Base-by-base conservation (phyloP, 305 asterid genomes). In the Plantago coronopus region DNA sequence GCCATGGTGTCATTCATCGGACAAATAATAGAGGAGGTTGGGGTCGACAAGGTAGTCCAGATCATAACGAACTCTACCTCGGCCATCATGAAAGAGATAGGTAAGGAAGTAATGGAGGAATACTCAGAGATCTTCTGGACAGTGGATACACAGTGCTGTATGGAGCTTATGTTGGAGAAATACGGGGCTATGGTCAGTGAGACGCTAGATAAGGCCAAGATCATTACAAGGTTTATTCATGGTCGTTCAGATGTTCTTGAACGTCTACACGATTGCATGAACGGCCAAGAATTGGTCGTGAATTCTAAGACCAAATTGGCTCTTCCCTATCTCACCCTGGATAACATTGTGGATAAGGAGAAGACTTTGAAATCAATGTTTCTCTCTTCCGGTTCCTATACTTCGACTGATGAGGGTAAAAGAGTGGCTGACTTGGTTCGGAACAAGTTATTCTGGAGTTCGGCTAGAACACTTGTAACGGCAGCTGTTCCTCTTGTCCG, bases 101-200 rank as follows among this genome's bases (percentile, higher is more conserved):
- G 94, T 3, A 65, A 65, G 72, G 57, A n/a, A 37, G n/a, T 87
- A 15, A 57, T 51, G 69, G 77, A 78, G 12, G 80, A 69, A 45
- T 46, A 70, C 56, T 63, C 71, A 44, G 54, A 75, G 0, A 31
- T 85, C 0, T 87, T 83, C 63, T 85, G 91, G 94, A 74, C 89
- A 0, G 78, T 79, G 37, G 77, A 88, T 59, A 79, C 83, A 5
- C 78, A 89, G 17, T 66, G 64, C 42, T 91, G 91, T 68, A 57
- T 88, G 2, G 78, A 84, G 9, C 81, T 88, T 47, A 88, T 88
- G 85, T 59, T 88, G 64, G 84, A 78, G 69, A 78, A 78, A 21
- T 34, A 88, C 12, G 49, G 45, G 18, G 40, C 2, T 8, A 68
- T 66, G 48, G 60, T 89, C 9, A 54, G 40, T 12, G 73, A 71